phyloP scores from a whole-genome alignment of 768 basidiomycete genomes.

The Gyrodon lividus region DNA sequence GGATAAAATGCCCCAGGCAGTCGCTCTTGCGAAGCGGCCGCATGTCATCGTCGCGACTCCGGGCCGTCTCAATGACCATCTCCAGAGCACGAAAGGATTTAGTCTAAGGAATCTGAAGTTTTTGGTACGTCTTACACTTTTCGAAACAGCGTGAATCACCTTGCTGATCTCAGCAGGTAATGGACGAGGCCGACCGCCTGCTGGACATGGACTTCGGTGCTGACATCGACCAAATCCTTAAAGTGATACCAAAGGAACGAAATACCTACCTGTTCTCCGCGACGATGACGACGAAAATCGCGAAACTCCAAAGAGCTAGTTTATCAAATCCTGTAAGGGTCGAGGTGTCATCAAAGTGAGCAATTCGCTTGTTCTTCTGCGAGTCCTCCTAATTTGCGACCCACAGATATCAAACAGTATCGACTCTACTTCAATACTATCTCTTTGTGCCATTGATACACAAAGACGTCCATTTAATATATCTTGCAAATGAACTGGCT shows the following conservation, averaged over 20 bases:
- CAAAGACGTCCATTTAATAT: constrained; percentile 89
- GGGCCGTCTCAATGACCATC: constrained; percentile 87
- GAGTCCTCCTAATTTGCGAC: not conserved
- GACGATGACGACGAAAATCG: constrained; percentile 98
- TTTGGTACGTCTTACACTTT: constrained; percentile 52
- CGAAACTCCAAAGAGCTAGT: constrained; percentile 92
- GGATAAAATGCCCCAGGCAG: constrained; percentile 86
- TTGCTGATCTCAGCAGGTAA: constrained; percentile 56
- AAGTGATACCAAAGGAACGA: constrained; percentile 90
- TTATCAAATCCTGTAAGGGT: constrained; percentile 90
- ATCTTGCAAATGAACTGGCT: constrained; percentile 84
- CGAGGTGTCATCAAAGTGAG: constrained; percentile 91
- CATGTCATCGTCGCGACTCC: constrained; percentile 96
- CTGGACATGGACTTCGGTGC: constrained; percentile 97
- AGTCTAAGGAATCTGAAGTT: constrained; percentile 83
- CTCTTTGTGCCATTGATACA: constrained; percentile 88
- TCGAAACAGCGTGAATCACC: not conserved
- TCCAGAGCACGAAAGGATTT: constrained; percentile 98
- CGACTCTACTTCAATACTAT: constrained; percentile 93
- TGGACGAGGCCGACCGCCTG: constrained; percentile 95
- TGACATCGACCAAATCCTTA: constrained; percentile 94
- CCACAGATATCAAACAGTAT: constrained; percentile 91
- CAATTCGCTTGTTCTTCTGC: constrained; percentile 2
- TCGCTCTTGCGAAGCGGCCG: constrained; percentile 90
- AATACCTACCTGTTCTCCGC: constrained; percentile 97